Conservation (phyloP, 768 basidiomycete genomes). For the Punctularia strigosozonata region DNA sequence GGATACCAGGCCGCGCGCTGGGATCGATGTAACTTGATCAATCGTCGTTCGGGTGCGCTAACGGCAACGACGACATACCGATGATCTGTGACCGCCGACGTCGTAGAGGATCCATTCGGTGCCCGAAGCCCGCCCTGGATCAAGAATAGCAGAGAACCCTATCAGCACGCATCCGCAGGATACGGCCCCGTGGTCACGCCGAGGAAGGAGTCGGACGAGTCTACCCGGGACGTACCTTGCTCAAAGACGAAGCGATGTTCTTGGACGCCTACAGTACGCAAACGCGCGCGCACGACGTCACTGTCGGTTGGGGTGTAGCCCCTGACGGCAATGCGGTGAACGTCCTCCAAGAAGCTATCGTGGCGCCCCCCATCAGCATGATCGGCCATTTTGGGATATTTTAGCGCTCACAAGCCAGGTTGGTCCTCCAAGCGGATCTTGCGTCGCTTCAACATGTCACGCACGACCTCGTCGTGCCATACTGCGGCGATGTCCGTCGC, state of each 20-base stretch:
- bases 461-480: slow-evolving; percentile 56
- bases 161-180: too few species aligned
- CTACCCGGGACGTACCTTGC: slow-evolving; percentile 32
- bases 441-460: slow-evolving; percentile 42
- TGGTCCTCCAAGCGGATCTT: slow-evolving; percentile 53
- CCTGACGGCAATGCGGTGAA: slow-evolving; percentile 49
- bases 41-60: background rate
- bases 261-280: slow-evolving; percentile 70
- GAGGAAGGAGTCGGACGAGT: background rate
- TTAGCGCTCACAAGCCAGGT: slow-evolving; percentile 72
- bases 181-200: background rate
- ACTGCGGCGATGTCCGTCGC: slow-evolving; percentile 55
- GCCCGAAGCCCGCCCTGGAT: slow-evolving; percentile 43
- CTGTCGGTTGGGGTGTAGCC: slow-evolving; percentile 62
- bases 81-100: slow-evolving; percentile 62
- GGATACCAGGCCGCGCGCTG: slow-evolving; percentile 58
- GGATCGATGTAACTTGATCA: background rate
- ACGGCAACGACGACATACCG: background rate
- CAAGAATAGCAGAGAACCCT: slow-evolving; percentile 1
- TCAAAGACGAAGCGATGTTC: slow-evolving; percentile 61
- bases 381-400: slow-evolving; percentile 7
- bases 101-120: slow-evolving; percentile 77
- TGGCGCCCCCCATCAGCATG: background rate
- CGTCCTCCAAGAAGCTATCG: slow-evolving; percentile 56
- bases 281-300: slow-evolving; percentile 68